These are phyloP conservation scores for Geranium brycei DNA, from an alignment of 345 rosid genomes.

Conservation along the genomic window DNA sequence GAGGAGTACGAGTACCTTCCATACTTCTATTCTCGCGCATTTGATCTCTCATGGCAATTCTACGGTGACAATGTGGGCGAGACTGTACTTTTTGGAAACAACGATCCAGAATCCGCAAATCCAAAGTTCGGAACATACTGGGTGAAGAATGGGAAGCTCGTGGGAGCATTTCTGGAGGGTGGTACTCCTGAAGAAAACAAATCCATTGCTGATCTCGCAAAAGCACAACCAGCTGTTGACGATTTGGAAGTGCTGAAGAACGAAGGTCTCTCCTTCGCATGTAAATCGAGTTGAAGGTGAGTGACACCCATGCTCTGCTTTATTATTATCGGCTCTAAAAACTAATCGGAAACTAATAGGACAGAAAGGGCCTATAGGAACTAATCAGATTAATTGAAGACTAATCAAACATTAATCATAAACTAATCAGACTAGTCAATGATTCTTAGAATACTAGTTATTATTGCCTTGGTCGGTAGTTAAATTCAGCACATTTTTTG, in stretches of 20 bases:
- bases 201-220: slow-evolving; percentile 77
- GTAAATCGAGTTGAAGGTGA: background rate
- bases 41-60: slow-evolving; percentile 16
- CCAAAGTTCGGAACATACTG: slow-evolving; percentile 85
- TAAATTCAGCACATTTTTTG: too few species aligned
- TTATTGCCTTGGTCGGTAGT: too few species aligned
- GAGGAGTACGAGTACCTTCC: slow-evolving; percentile 90
- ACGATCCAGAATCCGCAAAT: slow-evolving; percentile 38
- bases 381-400: too few species aligned
- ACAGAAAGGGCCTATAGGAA: too few species aligned
- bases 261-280: slow-evolving; percentile 78
- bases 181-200: slow-evolving; percentile 85
- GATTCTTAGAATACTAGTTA: too few species aligned
- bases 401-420: too few species aligned
- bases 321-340: too few species aligned
- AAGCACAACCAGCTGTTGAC: slow-evolving; percentile 47
- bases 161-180: slow-evolving; percentile 83
- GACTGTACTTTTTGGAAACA: slow-evolving; percentile 70
- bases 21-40: slow-evolving; percentile 87
- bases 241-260: slow-evolving; percentile 41
- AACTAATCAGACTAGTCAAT: too few species aligned
- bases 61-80: slow-evolving; percentile 96
- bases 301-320: too few species aligned
- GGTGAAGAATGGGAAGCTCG: slow-evolving; percentile 75
- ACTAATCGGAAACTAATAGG: too few species aligned